These are phyloP conservation scores for Cutaneotrichosporon curvatum DNA, from an alignment of 1,284 basidiomycete genomes.

Conservation along the genomic window DNA sequence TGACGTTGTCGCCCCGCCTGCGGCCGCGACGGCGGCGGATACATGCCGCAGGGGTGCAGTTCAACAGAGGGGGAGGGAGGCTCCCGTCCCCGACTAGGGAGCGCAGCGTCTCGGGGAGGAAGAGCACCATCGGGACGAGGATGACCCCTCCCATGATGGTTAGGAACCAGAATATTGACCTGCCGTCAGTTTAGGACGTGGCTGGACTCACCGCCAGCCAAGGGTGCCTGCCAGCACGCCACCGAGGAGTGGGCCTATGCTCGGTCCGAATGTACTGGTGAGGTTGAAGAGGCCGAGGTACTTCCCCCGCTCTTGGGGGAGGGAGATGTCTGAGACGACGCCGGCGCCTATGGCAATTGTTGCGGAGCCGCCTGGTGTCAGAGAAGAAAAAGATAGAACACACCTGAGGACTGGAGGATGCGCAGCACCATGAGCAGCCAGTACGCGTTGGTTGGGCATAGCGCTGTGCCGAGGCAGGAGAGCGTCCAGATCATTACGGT, in stretches of 20 bases:
- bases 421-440: slow-evolving; percentile 37
- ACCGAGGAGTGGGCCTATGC: slow-evolving; percentile 35
- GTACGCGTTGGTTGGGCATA: slow-evolving; percentile 35
- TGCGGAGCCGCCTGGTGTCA: slow-evolving; percentile 25
- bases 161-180: slow-evolving; percentile 24
- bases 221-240: slow-evolving; percentile 15
- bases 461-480: slow-evolving; percentile 31
- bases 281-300: slow-evolving; percentile 33
- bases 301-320: slow-evolving; percentile 34
- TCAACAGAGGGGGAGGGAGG: slow-evolving; percentile 25
- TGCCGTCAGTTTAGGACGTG: neutral
- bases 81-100: slow-evolving; percentile 34
- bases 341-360: slow-evolving; percentile 36
- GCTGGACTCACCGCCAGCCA: neutral
- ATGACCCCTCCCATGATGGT: slow-evolving; percentile 17
- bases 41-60: slow-evolving; percentile 24
- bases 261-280: slow-evolving; percentile 28
- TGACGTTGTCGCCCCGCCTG: slow-evolving; percentile 4
- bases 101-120: slow-evolving; percentile 38
- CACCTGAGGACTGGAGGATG: slow-evolving; percentile 26
- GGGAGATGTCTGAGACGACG: slow-evolving; percentile 33
- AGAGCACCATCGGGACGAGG: slow-evolving; percentile 20
- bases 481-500: slow-evolving; percentile 30
- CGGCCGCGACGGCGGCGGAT: slow-evolving; percentile 13
- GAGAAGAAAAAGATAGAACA: too few species aligned